These are phyloP conservation scores for Alternaria sp. DNA, from an alignment of 2,329 filamentous ascomycete genomes.

Conservation along the genomic window DNA sequence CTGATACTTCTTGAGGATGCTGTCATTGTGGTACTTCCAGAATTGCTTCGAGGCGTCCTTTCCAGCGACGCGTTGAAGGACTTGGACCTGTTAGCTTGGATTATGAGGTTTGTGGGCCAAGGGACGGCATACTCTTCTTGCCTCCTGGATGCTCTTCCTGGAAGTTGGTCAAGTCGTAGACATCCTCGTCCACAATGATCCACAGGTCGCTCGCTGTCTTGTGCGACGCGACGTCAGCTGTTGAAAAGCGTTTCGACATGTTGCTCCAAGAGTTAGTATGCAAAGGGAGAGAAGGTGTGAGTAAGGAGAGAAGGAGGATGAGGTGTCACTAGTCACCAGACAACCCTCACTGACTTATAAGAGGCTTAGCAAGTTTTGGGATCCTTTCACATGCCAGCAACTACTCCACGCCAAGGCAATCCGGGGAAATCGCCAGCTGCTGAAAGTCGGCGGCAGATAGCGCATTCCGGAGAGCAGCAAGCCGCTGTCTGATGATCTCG, in stretches of 20 bases:
- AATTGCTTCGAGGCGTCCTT: constrained; percentile 75
- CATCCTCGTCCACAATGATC: constrained; percentile 92
- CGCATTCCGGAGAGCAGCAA: constrained; percentile 31
- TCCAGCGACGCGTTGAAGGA: constrained; percentile 70
- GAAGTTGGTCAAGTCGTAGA: constrained; percentile 86
- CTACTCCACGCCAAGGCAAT: constrained; percentile 39
- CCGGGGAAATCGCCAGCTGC: constrained; percentile 33
- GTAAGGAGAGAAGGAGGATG: constrained; percentile 8
- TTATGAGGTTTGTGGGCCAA: background rate
- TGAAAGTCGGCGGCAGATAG: constrained; percentile 38
- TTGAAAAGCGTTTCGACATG: constrained; percentile 90
- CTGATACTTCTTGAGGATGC: constrained; percentile 70
- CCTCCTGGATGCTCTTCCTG: constrained; percentile 68
- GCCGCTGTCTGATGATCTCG: constrained; percentile 40
- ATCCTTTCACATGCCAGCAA: constrained; percentile 51
- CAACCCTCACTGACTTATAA: constrained; percentile 38
- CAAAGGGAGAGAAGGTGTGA: constrained; percentile 1
- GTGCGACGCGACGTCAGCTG: constrained; percentile 87
- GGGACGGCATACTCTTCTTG: constrained; percentile 68
- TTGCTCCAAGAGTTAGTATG: constrained; percentile 15
- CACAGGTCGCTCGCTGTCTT: constrained; percentile 87
- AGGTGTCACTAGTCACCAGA: constrained; percentile 25
- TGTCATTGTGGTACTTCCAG: constrained; percentile 71
- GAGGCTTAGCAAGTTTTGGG: constrained; percentile 26
- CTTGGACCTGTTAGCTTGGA: constrained; percentile 50